phyloP scores from a whole-genome alignment of 768 basidiomycete genomes.

The Terana coerulea region DNA sequence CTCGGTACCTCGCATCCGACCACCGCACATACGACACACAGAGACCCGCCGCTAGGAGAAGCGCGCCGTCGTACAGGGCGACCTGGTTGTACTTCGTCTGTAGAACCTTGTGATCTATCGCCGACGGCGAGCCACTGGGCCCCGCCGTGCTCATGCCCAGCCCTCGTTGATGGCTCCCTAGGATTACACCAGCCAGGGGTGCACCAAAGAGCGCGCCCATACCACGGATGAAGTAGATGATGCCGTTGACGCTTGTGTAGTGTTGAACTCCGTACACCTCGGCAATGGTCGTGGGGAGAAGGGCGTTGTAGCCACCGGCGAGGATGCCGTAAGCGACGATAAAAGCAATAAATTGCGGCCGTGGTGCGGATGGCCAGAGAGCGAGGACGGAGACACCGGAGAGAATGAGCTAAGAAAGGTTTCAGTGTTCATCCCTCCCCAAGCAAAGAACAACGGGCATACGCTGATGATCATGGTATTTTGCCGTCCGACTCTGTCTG shows the following conservation, averaged over 20 bases:
- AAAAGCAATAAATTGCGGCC: conserved; percentile 37
- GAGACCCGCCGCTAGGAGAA: conserved; percentile 33
- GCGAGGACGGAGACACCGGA: conserved; percentile 37
- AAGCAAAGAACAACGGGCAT: not conserved
- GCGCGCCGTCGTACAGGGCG: conserved; percentile 33
- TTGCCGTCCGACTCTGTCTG: conserved; percentile 40
- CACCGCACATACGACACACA: conserved; percentile 40
- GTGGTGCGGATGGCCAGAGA: conserved; percentile 38
- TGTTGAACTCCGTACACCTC: conserved; percentile 42
- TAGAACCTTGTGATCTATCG: conserved; percentile 11
- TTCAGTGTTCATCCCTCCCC: not conserved
- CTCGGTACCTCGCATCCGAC: conserved; percentile 38
- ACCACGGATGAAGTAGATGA: conserved; percentile 40
- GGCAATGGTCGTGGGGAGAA: conserved; percentile 40
- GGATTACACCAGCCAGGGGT: conserved; percentile 38
- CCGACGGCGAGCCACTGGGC: not conserved
- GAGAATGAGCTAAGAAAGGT: conserved; percentile 31
- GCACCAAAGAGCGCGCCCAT: conserved; percentile 38
- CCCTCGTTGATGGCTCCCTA: conserved; percentile 30
- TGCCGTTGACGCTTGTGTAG: conserved; percentile 38
- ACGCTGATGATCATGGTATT: conserved; percentile 41
- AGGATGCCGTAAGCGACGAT: conserved; percentile 38
- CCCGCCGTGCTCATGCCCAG: conserved; percentile 2
- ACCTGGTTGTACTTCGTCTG: conserved; percentile 34
- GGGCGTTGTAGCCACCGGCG: conserved; percentile 42